Evolutionary conservation across 1,139 yeast species (phyloP).

Genomic region (Oligophagozyma castellii): DNA sequence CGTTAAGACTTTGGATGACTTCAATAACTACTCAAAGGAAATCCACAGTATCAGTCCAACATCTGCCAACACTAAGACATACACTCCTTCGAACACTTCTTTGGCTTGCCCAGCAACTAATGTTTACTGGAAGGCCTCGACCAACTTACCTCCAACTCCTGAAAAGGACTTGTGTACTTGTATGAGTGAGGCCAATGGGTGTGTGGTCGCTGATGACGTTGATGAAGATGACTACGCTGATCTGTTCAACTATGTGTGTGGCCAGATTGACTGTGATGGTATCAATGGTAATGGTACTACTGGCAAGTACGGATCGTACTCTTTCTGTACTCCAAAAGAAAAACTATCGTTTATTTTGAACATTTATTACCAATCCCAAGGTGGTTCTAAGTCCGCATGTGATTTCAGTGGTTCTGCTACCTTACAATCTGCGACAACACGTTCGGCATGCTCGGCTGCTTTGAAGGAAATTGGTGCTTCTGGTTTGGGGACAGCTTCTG

Average conservation of each 20-base stretch:
- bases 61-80: conserved; percentile 36
- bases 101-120: conserved; percentile 40
- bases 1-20: conserved; percentile 51
- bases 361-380: conserved; percentile 44
- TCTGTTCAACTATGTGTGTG: conserved; percentile 45
- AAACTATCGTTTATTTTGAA: conserved; percentile 51
- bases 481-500: conserved; percentile 30
- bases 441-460: conserved; percentile 41
- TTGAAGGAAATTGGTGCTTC: conserved; percentile 27
- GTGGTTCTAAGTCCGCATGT: conserved; percentile 38
- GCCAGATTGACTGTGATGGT: conserved; percentile 36
- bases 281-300: conserved; percentile 45
- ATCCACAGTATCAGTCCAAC: conserved; percentile 47
- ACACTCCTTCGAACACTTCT: conserved; percentile 34
- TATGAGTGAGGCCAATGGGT: conserved; percentile 35
- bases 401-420: conserved; percentile 55
- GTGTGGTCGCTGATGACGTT: conserved; percentile 42
- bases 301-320: conserved; percentile 51
- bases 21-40: conserved; percentile 37
- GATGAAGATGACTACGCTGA: conserved; percentile 39
- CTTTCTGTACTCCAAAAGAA: conserved; percentile 51
- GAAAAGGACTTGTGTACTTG: conserved; percentile 49
- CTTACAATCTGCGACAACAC: conserved; percentile 34
- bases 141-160: conserved; percentile 65
- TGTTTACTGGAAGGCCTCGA: conserved; percentile 46